Base-by-base conservation (phyloP, 805 yeast species). In the Saccharomycopsis selenospora region DNA sequence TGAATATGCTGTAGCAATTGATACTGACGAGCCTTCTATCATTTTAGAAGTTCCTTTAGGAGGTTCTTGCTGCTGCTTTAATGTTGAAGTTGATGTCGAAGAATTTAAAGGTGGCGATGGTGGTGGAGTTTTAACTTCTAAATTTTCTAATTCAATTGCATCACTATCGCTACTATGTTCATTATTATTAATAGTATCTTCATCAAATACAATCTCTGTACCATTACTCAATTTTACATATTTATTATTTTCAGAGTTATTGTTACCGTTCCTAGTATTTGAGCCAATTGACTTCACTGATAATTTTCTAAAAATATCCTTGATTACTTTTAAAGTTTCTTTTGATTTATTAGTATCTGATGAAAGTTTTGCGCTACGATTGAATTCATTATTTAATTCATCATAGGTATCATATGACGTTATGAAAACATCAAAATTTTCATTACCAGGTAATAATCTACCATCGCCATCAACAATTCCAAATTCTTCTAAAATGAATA, bases 401-500 rank as follows among this genome's bases (percentile, higher is more conserved):
- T 38, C 40, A 25, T 38, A 40, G 13, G 14, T 26, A n/a, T 46
- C 49, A 23, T 24, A 22, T 14, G 22, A 20, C 4, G 49, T 46
- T 3, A 46, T 18, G 30, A 46, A 46, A 4, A 46, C 40, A 14
- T 46, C 40, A 10, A 46, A 20, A 25, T 40, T 40, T n/a, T 20
- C n/a, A 29, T 43, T 13, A 22, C 69, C 67, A 8, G 69, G 56
- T 4, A 68, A 70, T 18, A 43, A 49, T 3, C 56, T 49, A 10
- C 26, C 36, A 17, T 36, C 8, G 20, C 44, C 43, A 5, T 36
- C 36, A 24, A 51, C 25, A 2, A 68, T 49, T 1, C 60, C 54
- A 13, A 75, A 54, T 23, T 71, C 68, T 10, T 68, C 63, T 36
- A 79, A 59, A 4, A 80, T 58, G 57, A 69, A 73, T 14, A 72